phyloP scores from a whole-genome alignment of 805 yeast genomes.

The Limtongozyma cylindracea region DNA sequence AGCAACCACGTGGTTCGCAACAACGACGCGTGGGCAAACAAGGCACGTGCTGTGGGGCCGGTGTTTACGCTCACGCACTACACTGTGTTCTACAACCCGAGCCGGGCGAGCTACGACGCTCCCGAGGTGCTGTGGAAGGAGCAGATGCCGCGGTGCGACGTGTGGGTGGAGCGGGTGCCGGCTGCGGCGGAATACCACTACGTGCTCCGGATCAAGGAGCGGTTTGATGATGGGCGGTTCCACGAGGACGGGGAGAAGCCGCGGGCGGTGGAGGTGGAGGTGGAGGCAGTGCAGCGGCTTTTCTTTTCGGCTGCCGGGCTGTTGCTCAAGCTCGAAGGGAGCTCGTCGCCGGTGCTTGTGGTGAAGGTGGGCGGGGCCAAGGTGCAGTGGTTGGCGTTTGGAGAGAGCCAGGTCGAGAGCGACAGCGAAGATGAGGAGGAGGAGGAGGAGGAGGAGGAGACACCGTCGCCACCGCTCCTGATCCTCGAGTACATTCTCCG shows the following conservation, averaged over 20 bases:
- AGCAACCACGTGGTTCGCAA: slow-evolving; percentile 16
- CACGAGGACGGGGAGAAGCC: slow-evolving; percentile 29
- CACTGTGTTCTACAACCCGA: slow-evolving; percentile 35
- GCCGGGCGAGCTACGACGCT: slow-evolving; percentile 10
- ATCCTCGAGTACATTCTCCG: slow-evolving; percentile 39
- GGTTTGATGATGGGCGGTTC: slow-evolving; percentile 44
- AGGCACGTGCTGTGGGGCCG: slow-evolving; percentile 21
- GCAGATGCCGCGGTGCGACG: slow-evolving; percentile 31
- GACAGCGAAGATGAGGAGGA: slow-evolving; percentile 2
- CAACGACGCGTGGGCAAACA: slow-evolving; percentile 5
- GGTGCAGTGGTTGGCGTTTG: slow-evolving; percentile 4
- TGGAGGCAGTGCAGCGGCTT: slow-evolving; percentile 19
- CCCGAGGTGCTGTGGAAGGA: slow-evolving; percentile 42
- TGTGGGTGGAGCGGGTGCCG: slow-evolving; percentile 12
- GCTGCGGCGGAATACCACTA: slow-evolving; percentile 11
- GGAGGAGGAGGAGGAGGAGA: slow-evolving; percentile 6
- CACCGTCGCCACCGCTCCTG: not conserved
- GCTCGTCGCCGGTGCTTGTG: slow-evolving; percentile 39
- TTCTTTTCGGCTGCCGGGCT: slow-evolving; percentile 53
- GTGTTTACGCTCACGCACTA: slow-evolving; percentile 27
- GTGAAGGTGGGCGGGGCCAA: slow-evolving; percentile 14
- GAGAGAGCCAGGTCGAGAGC: slow-evolving; percentile 2
- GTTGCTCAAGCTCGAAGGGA: slow-evolving; percentile 33
- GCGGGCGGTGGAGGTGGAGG: slow-evolving; percentile 7
- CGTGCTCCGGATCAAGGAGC: slow-evolving; percentile 21